These are phyloP conservation scores for Stemphylium lycopersici DNA, from an alignment of 2,329 filamentous ascomycete species.

Conservation along the genomic window DNA sequence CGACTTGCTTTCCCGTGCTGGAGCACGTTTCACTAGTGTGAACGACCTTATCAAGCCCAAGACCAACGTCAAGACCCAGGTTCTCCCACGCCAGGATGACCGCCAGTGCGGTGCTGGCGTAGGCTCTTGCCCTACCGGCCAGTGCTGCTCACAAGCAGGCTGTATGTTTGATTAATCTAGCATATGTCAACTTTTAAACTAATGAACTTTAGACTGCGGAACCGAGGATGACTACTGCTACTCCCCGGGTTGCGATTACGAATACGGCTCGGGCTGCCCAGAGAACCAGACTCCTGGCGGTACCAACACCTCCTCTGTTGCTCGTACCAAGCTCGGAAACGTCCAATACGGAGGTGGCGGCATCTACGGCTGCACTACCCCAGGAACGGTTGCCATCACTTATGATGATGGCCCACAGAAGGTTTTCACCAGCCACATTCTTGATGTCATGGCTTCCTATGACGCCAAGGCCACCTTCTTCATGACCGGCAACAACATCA, in stretches of 20 bases:
- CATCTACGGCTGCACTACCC: conserved; percentile 60
- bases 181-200: conserved; percentile 4
- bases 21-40: conserved; percentile 33
- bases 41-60: conserved; percentile 19
- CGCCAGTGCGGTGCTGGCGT: conserved; percentile 41
- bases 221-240: conserved; percentile 62
- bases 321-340: conserved; percentile 60
- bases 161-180: conserved; percentile 24
- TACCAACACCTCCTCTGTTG: conserved; percentile 60
- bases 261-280: conserved; percentile 67
- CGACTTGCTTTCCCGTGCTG: conserved; percentile 37
- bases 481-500: conserved; percentile 64
- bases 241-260: conserved; percentile 66
- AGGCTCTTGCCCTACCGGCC: conserved; percentile 40
- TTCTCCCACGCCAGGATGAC: conserved; percentile 38
- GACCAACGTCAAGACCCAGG: conserved; percentile 20
- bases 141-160: conserved; percentile 44
- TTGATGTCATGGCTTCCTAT: conserved; percentile 66
- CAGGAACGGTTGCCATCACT: conserved; percentile 68
- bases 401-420: conserved; percentile 70
- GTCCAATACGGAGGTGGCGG: conserved; percentile 63
- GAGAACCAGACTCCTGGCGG: conserved; percentile 63
- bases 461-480: conserved; percentile 72
- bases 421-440: conserved; percentile 64
- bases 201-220: conserved; percentile 55